A percentile compares a stretch with the other conserved stretches of the same genome.
phyloP scores from a whole-genome alignment of 75 land plant species.

The Picea glauca region DNA sequence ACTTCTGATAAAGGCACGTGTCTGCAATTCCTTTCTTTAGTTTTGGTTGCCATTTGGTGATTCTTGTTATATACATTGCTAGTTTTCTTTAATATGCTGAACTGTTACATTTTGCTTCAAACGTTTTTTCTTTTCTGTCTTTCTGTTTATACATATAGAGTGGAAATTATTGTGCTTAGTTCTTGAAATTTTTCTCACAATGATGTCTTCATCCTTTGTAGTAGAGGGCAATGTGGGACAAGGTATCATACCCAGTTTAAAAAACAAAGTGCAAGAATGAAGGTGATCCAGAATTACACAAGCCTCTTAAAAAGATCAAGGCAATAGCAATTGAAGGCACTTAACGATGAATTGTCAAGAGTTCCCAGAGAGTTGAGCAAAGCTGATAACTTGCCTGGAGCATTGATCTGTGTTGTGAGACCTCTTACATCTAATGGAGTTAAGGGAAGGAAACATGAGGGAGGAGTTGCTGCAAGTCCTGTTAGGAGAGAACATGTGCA shows the following conservation, averaged over 20 bases:
- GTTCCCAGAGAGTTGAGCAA: conserved; percentile 22
- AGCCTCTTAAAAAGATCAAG: conserved; percentile 42
- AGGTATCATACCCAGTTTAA: neutral
- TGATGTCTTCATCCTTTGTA: conserved; percentile 1
- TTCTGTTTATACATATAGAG: neutral
- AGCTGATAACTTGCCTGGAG: conserved; percentile 27
- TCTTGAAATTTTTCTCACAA: neutral
- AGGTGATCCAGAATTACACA: conserved; percentile 22
- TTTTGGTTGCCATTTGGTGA: neutral
- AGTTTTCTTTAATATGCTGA: neutral
- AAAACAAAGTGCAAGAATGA: conserved; percentile 27
- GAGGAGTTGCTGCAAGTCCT: conserved; percentile 43
- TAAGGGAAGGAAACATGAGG: conserved; percentile 30
- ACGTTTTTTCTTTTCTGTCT: no score
- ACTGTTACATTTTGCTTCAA: no score
- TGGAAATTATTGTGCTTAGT: neutral
- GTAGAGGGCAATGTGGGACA: conserved; percentile 21
- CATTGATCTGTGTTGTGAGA: conserved; percentile 12
- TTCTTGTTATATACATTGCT: no score
- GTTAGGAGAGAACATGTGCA: conserved; percentile 45
- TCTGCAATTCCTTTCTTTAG: neutral
- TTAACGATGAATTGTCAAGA: conserved; percentile 19
- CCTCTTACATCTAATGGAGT: conserved; percentile 31
- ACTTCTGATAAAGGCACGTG: conserved; percentile 43
- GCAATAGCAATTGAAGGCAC: conserved; percentile 8